Evolutionary conservation across 2,329 filamentous ascomycete species (phyloP), one percentile per base, ranked within the genome.

Genomic region (Ophiostoma perfectum): DNA sequence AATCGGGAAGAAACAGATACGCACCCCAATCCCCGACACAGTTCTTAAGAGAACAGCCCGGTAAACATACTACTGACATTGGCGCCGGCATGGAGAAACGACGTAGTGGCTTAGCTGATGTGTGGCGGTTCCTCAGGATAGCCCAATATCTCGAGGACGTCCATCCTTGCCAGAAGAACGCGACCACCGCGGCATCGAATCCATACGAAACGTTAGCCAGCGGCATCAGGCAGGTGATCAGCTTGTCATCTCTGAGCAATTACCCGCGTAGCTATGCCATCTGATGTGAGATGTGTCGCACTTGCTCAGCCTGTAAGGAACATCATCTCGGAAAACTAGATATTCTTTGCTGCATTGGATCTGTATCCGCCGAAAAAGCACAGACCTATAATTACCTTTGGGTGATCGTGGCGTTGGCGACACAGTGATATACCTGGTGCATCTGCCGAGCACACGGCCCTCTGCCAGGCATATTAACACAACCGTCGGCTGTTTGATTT

Each of bases 391-490:
- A 27, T 27, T 27, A 27, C 27, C 27, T 27, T 27, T 27, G 27
- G 27, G 27, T 27, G 27, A 27, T 27, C 27, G 27, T 27, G 27
- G 27, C 27, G 27, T 27, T 27, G 27, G 27, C 27, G 27, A 27
- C 27, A 27, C 27, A 27, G 27, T 27, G 27, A 27, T 27, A 27
- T 27, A 27, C 27, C 27, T 27, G 27, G 27, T 55, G 42, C 42
- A 36, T 55, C 18, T 55, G n/a, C 49, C 49, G 49, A 55, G 49
- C 49, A 55, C 49, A 55, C n/a, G 49, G 49, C 49, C 49, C 49
- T 55, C n/a, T 55, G 5, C 49, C 18, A 18, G 18, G n/a, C 18
- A 55, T 55, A 55, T 55, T 55, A 36, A 27, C 49, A 27, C 49
- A 27, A n/a, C 27, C 49, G 49, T 55, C 49, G 18, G 49, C 49